Evolutionary conservation across 768 basidiomycete genomes (phyloP), one percentile per base, ranked within the genome.

Genomic region (Mycena galopus): DNA sequence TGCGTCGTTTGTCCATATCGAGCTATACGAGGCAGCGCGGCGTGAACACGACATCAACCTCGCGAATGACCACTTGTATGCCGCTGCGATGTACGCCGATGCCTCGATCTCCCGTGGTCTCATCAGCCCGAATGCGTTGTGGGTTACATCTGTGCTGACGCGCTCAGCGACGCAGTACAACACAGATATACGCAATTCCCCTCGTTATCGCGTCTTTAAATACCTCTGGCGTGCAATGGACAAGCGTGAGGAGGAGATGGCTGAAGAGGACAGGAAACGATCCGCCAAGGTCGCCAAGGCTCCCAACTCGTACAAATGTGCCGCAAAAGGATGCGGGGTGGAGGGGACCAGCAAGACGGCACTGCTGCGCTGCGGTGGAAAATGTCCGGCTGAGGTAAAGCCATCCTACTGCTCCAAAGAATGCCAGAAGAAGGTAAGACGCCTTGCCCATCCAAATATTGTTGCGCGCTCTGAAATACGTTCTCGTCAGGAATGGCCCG

Each of bases 341-440:
- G 53, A 65, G 27, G 65, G 53, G 35, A 65, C 65, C 23, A 65
- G 53, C 65, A 65, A 65, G 53, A 44, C 37, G 55, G 53, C 65
- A 19, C 65, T 65, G 37, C 53, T 65, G 51, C 65, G 65, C 65
- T 65, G 65, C 53, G 51, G 51, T 39, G 65, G 65, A 56, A 37
- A 65, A 27, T 65, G 65, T 44, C 53, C 65, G 27, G 35, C 53
- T 42, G 65, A 65, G 27, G 10, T 29, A 25, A 65, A 65, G 53
- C 65, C 65, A 12, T 65, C 65, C 35, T 65, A 65, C 25, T 65
- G 65, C 65, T 56, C 53, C 65, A 65, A 65, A 33, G 53, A 65
- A 65, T 65, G 65, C 65, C 65, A 65, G 65, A 65, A 56, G 53
- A 56, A 30, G 65, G 65, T 65, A 30, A 21, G 53, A 65, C 64